Percentiles rank a stretch among this genome's conserved stretches.
Conservation (phyloP, 1,284 basidiomycete species). For the Bondarzewia mesenterica region DNA sequence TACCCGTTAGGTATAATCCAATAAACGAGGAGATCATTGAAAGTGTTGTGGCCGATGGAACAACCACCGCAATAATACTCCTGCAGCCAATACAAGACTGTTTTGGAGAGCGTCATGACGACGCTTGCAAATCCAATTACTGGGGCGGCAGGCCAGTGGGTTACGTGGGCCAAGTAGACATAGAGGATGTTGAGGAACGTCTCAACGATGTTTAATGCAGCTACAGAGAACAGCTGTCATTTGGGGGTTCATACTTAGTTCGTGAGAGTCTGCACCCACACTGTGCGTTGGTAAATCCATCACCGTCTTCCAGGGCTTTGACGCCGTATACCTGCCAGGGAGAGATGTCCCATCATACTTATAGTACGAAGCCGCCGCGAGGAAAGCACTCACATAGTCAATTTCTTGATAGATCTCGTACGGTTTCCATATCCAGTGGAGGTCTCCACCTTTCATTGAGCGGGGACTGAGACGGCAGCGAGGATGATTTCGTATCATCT, state of each 20-base stretch:
- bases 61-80: slow-evolving; percentile 71
- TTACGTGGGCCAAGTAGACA: slow-evolving; percentile 65
- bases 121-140: slow-evolving; percentile 69
- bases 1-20: slow-evolving; percentile 80
- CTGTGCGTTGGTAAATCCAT: slow-evolving; percentile 87
- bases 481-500: neutral
- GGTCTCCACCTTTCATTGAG: slow-evolving; percentile 70
- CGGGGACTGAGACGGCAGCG: slow-evolving; percentile 34
- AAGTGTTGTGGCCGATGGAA: slow-evolving; percentile 68
- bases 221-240: slow-evolving; percentile 29
- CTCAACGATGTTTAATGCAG: slow-evolving; percentile 77
- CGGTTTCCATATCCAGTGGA: slow-evolving; percentile 85
- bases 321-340: slow-evolving; percentile 61
- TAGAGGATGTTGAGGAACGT: slow-evolving; percentile 69
- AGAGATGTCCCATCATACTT: neutral
- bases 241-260: neutral
- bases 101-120: slow-evolving; percentile 79
- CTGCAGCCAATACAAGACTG: slow-evolving; percentile 72
- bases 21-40: slow-evolving; percentile 43
- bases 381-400: slow-evolving; percentile 39
- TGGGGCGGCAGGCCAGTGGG: slow-evolving; percentile 52
- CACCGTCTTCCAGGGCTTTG: slow-evolving; percentile 48
- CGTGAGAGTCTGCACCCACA: slow-evolving; percentile 38
- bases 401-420: slow-evolving; percentile 73
- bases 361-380: neutral